Evolutionary conservation across 192 early-diverging fungal genomes (phyloP), one percentile per base, ranked within the genome.

Genomic region (Coemansia sp.): DNA sequence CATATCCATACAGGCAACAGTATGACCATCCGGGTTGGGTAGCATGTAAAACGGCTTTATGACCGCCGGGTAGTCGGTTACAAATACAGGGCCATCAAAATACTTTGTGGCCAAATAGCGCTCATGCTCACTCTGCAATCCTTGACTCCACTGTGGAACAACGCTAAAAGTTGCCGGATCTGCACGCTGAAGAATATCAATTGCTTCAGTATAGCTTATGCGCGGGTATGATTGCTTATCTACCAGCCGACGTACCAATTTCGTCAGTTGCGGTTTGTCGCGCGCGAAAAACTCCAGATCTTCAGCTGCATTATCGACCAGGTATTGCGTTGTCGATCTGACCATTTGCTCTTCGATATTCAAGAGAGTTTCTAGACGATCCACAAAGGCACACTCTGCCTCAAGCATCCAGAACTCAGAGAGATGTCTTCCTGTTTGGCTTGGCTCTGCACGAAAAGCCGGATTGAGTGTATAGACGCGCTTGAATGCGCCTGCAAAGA

Each of bases 321-420:
- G 51, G 30, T 84, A 75, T 8, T 77, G 76, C 0, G 84, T 89
- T 14, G 85, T 83, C 4, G 78, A 72, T 28, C 82, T 82, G 14
- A 93, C 54, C 68, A 86, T 65, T 26, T 78, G 83, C 69, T 95
- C 92, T 6, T 85, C 86, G 18, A 95, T 82, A 52, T 88, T 81
- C 50, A 93, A 48, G 23, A 95, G 64, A 8, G 86, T 78, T 4
- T 81, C 71, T 21, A 94, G 55, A 26, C 80, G 32, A 47, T 82
- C 72, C 7, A 93, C 64, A 78, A 93, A 94, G 0, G 91, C 86
- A 32, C 89, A 82, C 64, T 96, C 94, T 2, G 91, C 92, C 66
- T 96, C 94, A 26, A 93, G 65, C 94, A 96, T 96, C 91, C 93
- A 94, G 60, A 96, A 96, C 72, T 96, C 94, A 2, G 93, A 89